Conservation (phyloP, 1,284 basidiomycete species). For the Psilocybe mexicana region DNA sequence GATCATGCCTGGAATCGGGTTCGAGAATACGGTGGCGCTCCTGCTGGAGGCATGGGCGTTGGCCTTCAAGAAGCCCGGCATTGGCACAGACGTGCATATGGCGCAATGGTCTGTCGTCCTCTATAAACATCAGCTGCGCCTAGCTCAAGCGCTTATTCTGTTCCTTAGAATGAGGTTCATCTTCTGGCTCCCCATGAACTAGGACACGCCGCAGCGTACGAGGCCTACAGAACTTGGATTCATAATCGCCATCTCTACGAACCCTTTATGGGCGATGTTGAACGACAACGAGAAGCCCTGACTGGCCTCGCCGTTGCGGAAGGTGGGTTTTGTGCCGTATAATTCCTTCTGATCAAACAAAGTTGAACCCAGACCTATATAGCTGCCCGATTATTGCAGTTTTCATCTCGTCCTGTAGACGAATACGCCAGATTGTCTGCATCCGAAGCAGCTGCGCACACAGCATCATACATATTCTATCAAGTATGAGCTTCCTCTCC, state of each 20-base stretch:
- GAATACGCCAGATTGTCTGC: constrained; percentile 45
- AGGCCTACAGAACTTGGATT: constrained; percentile 65
- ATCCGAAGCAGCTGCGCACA: constrained; percentile 57
- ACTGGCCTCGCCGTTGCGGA: constrained; percentile 65
- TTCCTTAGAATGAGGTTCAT: constrained; percentile 42
- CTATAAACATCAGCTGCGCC: neutral
- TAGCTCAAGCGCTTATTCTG: neutral
- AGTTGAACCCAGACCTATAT: constrained; percentile 5
- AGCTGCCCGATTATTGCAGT: constrained; percentile 49
- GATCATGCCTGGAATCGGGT: constrained; percentile 57
- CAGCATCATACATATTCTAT: constrained; percentile 52
- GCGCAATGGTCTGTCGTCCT: constrained; percentile 44
- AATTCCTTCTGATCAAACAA: neutral
- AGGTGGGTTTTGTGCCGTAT: constrained; percentile 36
- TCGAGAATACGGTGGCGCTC: constrained; percentile 37
- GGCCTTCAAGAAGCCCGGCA: constrained; percentile 53
- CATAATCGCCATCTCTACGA: constrained; percentile 53
- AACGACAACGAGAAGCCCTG: constrained; percentile 59
- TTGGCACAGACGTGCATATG: constrained; percentile 62
- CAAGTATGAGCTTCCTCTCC: constrained; percentile 31
- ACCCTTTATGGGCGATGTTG: constrained; percentile 51
- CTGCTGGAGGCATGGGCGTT: constrained; percentile 40
- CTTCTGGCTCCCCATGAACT: constrained; percentile 52
- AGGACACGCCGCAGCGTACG: constrained; percentile 70
- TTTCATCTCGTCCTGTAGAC: constrained; percentile 42